phyloP scores from a whole-genome alignment of 1,139 yeast genomes.

The Debaryomyces coudertii region DNA sequence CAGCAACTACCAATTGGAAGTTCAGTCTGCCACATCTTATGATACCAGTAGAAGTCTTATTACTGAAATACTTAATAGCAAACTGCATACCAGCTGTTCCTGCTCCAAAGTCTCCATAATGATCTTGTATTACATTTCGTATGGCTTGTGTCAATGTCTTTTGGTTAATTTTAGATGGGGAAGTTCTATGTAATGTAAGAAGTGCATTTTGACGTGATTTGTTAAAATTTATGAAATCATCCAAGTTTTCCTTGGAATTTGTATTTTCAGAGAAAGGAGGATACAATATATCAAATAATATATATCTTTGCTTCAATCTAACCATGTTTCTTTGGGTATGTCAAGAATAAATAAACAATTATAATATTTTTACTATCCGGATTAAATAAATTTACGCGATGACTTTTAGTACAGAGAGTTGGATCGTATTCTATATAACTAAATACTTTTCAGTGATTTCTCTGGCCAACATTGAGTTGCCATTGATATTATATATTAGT shows the following conservation, averaged over 20 bases:
- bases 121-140: constrained; percentile 53
- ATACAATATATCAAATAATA: constrained; percentile 75
- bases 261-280: constrained; percentile 43
- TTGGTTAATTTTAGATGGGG: constrained; percentile 48
- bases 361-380: background rate
- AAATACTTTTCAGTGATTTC: constrained; percentile 66
- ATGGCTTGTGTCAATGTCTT: constrained; percentile 56
- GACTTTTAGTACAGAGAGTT: background rate
- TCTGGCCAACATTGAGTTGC: constrained; percentile 68
- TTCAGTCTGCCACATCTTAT: constrained; percentile 74
- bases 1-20: constrained; percentile 65
- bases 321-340: constrained; percentile 56
- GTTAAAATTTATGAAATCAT: constrained; percentile 26
- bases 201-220: constrained; percentile 39
- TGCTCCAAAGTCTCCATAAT: constrained; percentile 79
- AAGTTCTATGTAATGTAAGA: constrained; percentile 51
- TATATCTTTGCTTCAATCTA: constrained; percentile 80
- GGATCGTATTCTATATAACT: constrained; percentile 24
- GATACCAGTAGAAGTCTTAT: constrained; percentile 82
- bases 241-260: constrained; percentile 14
- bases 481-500: constrained; percentile 73
- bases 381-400: constrained; percentile 6
- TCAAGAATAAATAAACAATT: background rate
- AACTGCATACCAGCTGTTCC: constrained; percentile 66
- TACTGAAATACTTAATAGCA: constrained; percentile 79